Evolutionary conservation across 768 basidiomycete genomes (phyloP), one percentile per base, ranked within the genome.

Genomic region (Leccinum boreale): DNA sequence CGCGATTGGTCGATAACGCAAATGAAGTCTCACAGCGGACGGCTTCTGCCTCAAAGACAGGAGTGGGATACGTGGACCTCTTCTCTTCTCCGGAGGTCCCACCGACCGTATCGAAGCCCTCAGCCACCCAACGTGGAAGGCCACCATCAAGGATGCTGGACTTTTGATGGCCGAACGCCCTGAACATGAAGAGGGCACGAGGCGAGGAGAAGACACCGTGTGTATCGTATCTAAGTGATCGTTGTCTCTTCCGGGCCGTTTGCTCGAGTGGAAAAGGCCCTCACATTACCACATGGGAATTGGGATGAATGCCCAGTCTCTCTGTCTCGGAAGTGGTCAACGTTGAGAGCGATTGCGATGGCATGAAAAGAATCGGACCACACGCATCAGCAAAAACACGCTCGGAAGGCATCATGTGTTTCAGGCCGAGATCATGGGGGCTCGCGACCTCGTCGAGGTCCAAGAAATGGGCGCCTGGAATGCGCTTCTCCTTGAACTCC

Each of bases 101-200:
- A 23, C 62, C 60, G 50, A 84, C 86, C 10, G 83, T 66, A n/a
- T 79, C 75, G 15, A 81, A 74, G 19, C 86, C 85, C 67, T 89
- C 85, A 29, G 79, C 80, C 58, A 84, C 77, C 91, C 92, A 96
- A 42, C 82, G 76, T 31, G 91, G 92, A 12, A 98, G 81, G 19
- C 95, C 96, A n/a, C 97, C 97, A 71, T 98, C 85, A 15, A 99
- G 79, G 11, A 98, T 81, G 59, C 90, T 92, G 8, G 94, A 92
- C 46, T 86, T 86, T 31, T 79, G 73, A 71, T 99, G 97, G 8
- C 92, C 92, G 73, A 97, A 94, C 23, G 89, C 81, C 74, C 90
- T 84, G 81, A 98, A 97, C 79, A 92, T 98, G 78, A 91, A 98
- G 46, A 94, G 80, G 2, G 93, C 92, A 58, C 97, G 84, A 54